Evolutionary conservation across 2,329 filamentous ascomycete species (phyloP), one percentile per base, ranked within the genome.

Genomic region (Verticillium nubilum): DNA sequence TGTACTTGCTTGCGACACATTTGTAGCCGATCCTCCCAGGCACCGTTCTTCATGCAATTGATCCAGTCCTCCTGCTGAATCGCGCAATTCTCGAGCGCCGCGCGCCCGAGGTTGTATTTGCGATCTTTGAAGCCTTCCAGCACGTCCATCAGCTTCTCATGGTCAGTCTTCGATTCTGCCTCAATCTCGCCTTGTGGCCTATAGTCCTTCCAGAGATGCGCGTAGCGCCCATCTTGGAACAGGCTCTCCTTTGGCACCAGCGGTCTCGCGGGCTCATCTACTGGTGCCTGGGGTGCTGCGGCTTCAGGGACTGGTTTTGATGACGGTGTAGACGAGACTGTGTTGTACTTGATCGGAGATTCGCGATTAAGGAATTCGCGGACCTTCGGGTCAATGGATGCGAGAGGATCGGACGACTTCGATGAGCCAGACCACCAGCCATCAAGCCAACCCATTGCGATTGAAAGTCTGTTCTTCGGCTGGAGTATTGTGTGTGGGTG

Each of bases 191-290:
- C 72, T 57, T 90, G 86, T 9, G 94, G 88, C 60, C 84, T 84
- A 80, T 99, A 99, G 60, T 85, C 91, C 75, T 92, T 94, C 95
- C 95, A 99, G 31, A 99, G 80, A 72, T 98, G 85, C 59, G 93
- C 92, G 74, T 86, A 86, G 52, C 84, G 80, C n/a, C 84, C 84
- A 68, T 86, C 84, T 59, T 78, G 81, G 69, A 79, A 86, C 26
- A 84, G 73, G 65, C 81, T 84, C 64, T 80, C 76, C 1, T 69
- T 66, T 1, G 83, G 84, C 5, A 84, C 78, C 3, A 52, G 29
- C 3, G 72, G 61, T 29, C 63, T 64, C 6, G 60, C 9, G 29
- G 58, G 27, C 6, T 26, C 60, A n/a, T 27, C 27, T 37, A 47
- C 56, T 31, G 37, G 13, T 28, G 27, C 7, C 27, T 56, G 33